Conservation (phyloP, 345 rosid genomes). For the Eucalyptus sp. region DNA sequence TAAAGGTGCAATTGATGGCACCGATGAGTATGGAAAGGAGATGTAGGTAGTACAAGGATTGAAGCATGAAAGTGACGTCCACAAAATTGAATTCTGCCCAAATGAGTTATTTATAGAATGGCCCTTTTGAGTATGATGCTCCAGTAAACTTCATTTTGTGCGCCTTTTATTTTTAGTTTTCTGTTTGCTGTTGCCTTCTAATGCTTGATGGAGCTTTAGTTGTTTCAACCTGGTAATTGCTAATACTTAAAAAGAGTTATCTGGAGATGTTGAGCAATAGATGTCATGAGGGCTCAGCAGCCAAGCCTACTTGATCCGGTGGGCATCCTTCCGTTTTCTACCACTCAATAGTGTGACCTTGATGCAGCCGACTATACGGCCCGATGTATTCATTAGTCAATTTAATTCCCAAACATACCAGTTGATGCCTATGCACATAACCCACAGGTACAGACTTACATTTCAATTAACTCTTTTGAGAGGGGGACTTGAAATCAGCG, state of each 20-base stretch:
- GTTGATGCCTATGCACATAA: background rate
- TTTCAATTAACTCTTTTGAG: background rate
- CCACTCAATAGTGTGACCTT: background rate
- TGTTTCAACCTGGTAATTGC: background rate
- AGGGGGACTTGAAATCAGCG: background rate
- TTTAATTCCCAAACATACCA: background rate
- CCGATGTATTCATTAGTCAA: background rate
- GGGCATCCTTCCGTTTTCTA: background rate
- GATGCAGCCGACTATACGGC: background rate
- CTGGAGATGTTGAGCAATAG: background rate
- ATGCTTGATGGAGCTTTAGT: background rate
- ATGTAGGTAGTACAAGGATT: background rate
- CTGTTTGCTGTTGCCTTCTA: background rate
- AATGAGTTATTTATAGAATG: background rate
- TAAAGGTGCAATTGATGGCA: background rate
- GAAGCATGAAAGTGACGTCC: background rate
- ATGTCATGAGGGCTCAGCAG: background rate
- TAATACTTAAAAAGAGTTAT: background rate
- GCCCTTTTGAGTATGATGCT: background rate
- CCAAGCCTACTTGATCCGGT: background rate
- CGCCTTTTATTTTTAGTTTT: background rate
- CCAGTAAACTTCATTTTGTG: background rate
- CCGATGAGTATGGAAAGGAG: background rate
- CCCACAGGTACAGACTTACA: background rate
- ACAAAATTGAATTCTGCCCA: background rate